Percentiles rank a stretch among this genome's conserved stretches.
Conservation (phyloP, 495 filamentous ascomycete species). For the Tuber magnatum region DNA sequence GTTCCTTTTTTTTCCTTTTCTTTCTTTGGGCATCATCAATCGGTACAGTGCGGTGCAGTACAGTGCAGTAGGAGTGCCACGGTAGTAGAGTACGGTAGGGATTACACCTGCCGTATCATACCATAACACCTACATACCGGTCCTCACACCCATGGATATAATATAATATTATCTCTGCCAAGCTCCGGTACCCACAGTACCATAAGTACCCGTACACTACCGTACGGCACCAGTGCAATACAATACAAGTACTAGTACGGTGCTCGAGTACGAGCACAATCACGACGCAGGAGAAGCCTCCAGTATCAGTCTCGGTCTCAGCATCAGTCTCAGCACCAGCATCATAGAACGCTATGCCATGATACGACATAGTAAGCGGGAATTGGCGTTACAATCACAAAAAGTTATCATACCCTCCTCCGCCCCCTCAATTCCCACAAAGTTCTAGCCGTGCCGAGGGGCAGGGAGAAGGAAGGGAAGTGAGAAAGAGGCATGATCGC, state of each 20-base stretch:
- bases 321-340: background rate
- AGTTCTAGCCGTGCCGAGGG: background rate
- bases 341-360: background rate
- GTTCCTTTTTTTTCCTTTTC: background rate
- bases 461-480: background rate
- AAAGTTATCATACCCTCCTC: too few relatives aligned
- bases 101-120: background rate
- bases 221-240: too few relatives aligned
- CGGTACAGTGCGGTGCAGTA: too few relatives aligned
- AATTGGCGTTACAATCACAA: background rate
- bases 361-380: background rate
- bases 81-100: background rate
- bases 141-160: background rate
- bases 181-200: too few relatives aligned
- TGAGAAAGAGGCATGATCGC: background rate
- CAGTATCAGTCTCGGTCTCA: background rate
- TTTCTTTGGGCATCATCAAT: background rate
- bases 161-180: too few relatives aligned
- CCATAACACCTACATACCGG: background rate
- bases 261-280: background rate
- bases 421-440: background rate
- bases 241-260: too few relatives aligned
- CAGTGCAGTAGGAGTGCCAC: too few relatives aligned
- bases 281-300: background rate
- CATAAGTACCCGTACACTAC: background rate